Evolutionary conservation across 306 rosid genomes (phyloP), one percentile per base, ranked within the genome.

Genomic region (Dalbergia cultrata): DNA sequence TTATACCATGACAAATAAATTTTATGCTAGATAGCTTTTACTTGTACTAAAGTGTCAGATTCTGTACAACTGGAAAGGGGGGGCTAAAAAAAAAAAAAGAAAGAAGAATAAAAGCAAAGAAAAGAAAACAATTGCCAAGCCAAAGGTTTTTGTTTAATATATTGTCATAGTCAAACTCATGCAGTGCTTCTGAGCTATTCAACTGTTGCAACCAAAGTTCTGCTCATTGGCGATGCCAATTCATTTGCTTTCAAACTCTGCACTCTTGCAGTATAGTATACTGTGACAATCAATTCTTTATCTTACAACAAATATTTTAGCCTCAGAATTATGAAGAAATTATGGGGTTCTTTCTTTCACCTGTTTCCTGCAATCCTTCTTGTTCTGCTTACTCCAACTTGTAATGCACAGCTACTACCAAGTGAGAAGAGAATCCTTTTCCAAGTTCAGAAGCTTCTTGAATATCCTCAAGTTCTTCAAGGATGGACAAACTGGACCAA

Each of bases 401-500:
- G 93, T 50, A 64, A 4, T 45, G 92, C 90, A 50, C 97, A 96
- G 44, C 63, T 89, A 66, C 11, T 84, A 19, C 72, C 76, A 71
- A 89, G 83, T 13, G 97, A 96, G 74, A 84, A 49, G n/a, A 82
- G 91, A 72, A 84, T 86, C 60, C 89, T 96, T 0, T 85, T 93
- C 67, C 94, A 86, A 89, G 80, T 90, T 47, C 97, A 84, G 67
- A 90, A 90, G 83, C 73, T 88, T 88, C 89, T 96, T 22, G 95
- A 96, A 74, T 92, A 92, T 67, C 99, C 99, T 34, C 85, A 78
- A 61, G 82, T 35, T 76, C 94, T 96, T 68, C 90, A 87, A 56
- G 91, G 85, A 67, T 93, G 98, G 99, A 80, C 72, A 4, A 92
- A 89, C 47, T 93, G 97, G 97, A 93, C 99, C 75, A 88, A 87